phyloP scores from a whole-genome alignment of 148 eudicot species.

The Chenopodium album region DNA sequence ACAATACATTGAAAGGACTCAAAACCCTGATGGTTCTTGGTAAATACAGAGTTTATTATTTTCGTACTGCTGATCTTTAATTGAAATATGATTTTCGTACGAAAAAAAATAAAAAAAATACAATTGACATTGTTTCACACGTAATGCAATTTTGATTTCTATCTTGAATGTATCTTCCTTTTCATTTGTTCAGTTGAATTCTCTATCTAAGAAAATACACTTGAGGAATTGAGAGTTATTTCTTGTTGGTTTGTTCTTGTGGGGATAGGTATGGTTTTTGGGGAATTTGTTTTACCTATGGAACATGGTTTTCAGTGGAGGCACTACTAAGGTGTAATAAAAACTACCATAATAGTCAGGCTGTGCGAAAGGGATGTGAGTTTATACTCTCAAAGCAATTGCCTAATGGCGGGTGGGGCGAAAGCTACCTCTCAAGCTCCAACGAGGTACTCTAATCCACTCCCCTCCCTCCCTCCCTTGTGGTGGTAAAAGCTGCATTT shows the following conservation, averaged over 20 bases:
- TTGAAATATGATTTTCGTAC: too few species aligned
- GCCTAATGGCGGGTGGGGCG: constrained; percentile 69
- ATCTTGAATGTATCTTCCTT: too few species aligned
- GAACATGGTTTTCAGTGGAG: constrained; percentile 62
- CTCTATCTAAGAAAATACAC: too few species aligned
- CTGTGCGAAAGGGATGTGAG: constrained; percentile 48
- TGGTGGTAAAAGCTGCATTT: too few species aligned
- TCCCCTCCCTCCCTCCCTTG: neutral
- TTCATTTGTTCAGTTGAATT: too few species aligned
- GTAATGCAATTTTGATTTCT: too few species aligned
- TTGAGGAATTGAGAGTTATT: too few species aligned
- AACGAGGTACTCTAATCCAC: constrained; percentile 36
- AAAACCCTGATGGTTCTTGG: constrained; percentile 61
- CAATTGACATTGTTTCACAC: too few species aligned
- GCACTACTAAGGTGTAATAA: constrained; percentile 44
- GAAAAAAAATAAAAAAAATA: too few species aligned
- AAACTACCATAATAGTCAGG: constrained; percentile 37
- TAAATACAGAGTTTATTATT: neutral
- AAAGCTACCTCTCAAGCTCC: constrained; percentile 57
- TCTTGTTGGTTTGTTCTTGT: neutral
- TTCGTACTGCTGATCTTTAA: too few species aligned
- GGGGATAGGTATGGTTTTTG: constrained; percentile 50
- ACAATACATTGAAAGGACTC: constrained; percentile 34
- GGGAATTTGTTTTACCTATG: constrained; percentile 63
- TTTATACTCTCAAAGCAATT: constrained; percentile 60